Conservation (phyloP, 1,284 basidiomycete species). For the Tilletia indica region DNA sequence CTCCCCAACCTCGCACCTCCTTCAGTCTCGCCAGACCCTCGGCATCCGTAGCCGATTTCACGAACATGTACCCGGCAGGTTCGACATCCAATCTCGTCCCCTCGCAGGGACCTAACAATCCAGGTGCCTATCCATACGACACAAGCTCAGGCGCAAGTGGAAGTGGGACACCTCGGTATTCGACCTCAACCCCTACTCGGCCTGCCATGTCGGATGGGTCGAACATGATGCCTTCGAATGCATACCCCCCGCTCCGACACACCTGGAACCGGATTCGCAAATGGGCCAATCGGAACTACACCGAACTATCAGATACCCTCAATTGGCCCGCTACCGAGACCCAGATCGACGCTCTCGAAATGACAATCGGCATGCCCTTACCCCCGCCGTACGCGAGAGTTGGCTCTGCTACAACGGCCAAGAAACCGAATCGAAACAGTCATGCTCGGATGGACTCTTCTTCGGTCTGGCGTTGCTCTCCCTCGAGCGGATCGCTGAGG, state of each 20-base stretch:
- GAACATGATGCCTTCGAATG: constrained; percentile 34
- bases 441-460: constrained; percentile 53
- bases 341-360: constrained; percentile 46
- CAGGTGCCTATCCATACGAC: background rate
- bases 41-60: constrained; percentile 38
- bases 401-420: constrained; percentile 51
- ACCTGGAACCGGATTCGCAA: constrained; percentile 49
- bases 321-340: constrained; percentile 50
- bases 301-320: constrained; percentile 51
- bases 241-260: constrained; percentile 49
- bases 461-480: constrained; percentile 51
- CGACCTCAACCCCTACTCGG: background rate
- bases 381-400: constrained; percentile 51
- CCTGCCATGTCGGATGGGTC: background rate
- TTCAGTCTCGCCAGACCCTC: background rate
- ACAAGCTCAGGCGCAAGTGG: constrained; percentile 12
- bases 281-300: constrained; percentile 47
- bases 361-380: constrained; percentile 43
- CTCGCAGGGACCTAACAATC: constrained; percentile 18
- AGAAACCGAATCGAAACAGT: constrained; percentile 43
- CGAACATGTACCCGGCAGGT: constrained; percentile 40
- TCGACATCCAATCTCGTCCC: constrained; percentile 38
- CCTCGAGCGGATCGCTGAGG: constrained; percentile 45
- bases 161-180: constrained; percentile 24
- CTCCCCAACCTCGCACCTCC: constrained; percentile 4